Evolutionary conservation across 495 filamentous ascomycete species (phyloP).

Genomic region (Neurospora sp.): DNA sequence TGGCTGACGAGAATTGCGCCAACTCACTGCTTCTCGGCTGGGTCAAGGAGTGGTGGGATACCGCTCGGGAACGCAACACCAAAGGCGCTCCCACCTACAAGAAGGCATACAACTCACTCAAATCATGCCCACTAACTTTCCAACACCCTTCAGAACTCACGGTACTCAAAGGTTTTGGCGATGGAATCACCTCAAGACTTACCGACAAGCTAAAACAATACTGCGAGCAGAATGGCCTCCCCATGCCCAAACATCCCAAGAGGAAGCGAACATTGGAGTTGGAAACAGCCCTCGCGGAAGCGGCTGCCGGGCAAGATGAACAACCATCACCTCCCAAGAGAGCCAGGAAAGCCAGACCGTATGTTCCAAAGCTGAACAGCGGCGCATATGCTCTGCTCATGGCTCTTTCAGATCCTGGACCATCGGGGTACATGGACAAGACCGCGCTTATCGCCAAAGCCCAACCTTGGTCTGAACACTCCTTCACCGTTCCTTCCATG

Average conservation of each 20-base stretch:
- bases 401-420: slow-evolving; percentile 50
- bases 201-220: slow-evolving; percentile 57
- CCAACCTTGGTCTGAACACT: slow-evolving; percentile 63
- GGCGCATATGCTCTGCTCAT: slow-evolving; percentile 67
- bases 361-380: slow-evolving; percentile 61
- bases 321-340: slow-evolving; percentile 51
- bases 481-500: slow-evolving; percentile 59
- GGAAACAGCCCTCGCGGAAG: slow-evolving; percentile 11
- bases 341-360: slow-evolving; percentile 52
- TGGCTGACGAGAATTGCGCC: slow-evolving; percentile 38
- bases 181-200: slow-evolving; percentile 58
- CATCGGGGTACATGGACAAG: slow-evolving; percentile 51
- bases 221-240: slow-evolving; percentile 58
- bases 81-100: slow-evolving; percentile 67
- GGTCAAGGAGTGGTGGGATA: slow-evolving; percentile 75
- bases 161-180: slow-evolving; percentile 62
- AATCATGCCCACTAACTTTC: slow-evolving; percentile 64
- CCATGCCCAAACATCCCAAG: slow-evolving; percentile 53
- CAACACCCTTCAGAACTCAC: slow-evolving; percentile 65
- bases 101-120: slow-evolving; percentile 73
- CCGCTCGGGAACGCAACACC: slow-evolving; percentile 57
- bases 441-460: slow-evolving; percentile 57
- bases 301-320: slow-evolving; percentile 16
- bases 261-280: slow-evolving; percentile 16
- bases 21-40: slow-evolving; percentile 69